Base-by-base conservation (phyloP, 495 filamentous ascomycete genomes). In the Cercophora sp. region DNA sequence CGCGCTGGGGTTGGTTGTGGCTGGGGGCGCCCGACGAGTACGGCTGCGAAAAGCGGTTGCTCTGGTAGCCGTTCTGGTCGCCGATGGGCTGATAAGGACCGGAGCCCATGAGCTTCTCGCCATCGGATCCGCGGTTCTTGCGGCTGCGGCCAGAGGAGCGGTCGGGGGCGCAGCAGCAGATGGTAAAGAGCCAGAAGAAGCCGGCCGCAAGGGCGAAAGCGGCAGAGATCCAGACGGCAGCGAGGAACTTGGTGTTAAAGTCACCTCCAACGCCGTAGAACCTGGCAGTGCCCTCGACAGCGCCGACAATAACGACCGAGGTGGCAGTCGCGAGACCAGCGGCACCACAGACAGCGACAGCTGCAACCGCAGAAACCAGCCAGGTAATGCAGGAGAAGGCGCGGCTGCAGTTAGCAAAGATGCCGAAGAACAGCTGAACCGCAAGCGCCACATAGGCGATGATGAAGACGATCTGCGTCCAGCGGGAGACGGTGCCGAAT, bases 101-200 rank as follows among this genome's bases (percentile, higher is more conserved):
- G n/a, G n/a, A n/a, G 11, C 63, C 65, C 18, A 73, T 62, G 45
- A 76, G 64, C 74, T 81, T 80, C 72, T 81, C 78, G 55, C 34
- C 40, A 37, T 55, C 54, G 52, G 51, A 52, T 51, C 37, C 31
- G 13, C 51, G 20, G 18, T 40, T 15, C 52, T 41, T 27, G 51
- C 51, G 37, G 53, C 58, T 51, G 31, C 63, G 59, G 49, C 69
- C 61, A 59, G 58, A 51, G 31, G 64, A 60, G 51, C 70, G 62
- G 60, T 73, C 73, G 40, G 69, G 71, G 45, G 67, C 62, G 77
- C 92, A 96, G 83, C 91, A 96, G 86, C 92, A 96, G 50, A 83
- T 77, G 69, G 83, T 88, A 69, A 95, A 82, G 58, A 87, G 73
- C 92, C 92, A 97, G 85, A 96, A 96, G 59, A 95, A 58, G 51